Evolutionary conservation across 2,329 filamentous ascomycete species (phyloP), one percentile per base, ranked within the genome.

Genomic region (Penicillium sp.): DNA sequence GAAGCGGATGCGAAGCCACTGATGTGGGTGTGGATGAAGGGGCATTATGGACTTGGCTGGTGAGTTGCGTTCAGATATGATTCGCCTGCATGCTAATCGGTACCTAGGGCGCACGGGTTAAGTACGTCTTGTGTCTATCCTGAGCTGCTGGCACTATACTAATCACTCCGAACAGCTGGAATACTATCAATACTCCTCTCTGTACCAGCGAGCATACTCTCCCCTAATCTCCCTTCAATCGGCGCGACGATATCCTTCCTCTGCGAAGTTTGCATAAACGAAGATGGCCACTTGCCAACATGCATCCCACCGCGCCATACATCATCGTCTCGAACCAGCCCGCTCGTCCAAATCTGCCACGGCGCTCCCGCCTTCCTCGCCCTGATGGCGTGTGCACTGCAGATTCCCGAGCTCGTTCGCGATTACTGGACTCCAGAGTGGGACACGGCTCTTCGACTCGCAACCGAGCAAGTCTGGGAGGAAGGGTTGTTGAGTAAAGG

Each of bases 401-500:
- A 71, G 38, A 73, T 73, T 41, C 29, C 46, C 1, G 21, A 58
- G 6, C 48, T 80, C n/a, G 63, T 69, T 23, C 53, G 58, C 21
- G 61, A 66, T 8, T 70, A 70, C 55, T 79, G 77, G 78, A 65
- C 70, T 31, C 77, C 77, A 2, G 70, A 73, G 45, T 80, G 78
- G 78, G 74, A 79, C 26, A 57, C 73, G 61, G 72, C 76, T 7
- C 70, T 75, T 30, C 64, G 67, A 9, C 60, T 77, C 8, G 75
- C 69, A 4, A 74, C 70, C 41, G 67, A 77, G 44, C 69, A 69
- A n/a, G 68, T 79, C 5, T 80, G 78, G 78, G 69, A 78, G 56
- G 73, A 80, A 67, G 78, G 78, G 0, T 62, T 81, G 3, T 67
- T 81, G 3, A 77, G 73, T 9, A 81, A 80, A 61, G 78, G 78